Base-by-base conservation (phyloP, 2,329 filamentous ascomycete genomes). In the Exophiala spinifera region DNA sequence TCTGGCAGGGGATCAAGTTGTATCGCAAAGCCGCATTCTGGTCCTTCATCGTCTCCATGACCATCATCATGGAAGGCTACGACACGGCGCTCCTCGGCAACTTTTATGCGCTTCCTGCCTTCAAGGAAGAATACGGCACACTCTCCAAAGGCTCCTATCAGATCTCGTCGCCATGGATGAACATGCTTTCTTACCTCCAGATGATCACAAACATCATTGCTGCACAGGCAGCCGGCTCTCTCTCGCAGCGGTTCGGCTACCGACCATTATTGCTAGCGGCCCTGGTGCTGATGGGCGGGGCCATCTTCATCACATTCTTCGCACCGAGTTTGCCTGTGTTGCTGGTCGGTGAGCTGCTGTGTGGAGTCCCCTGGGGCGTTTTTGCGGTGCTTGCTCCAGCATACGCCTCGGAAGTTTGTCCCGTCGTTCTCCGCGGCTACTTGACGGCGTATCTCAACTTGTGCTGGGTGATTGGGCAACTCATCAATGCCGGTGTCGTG, bases 31-130 rank as follows among this genome's bases (percentile, higher is more conserved):
- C 90, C 19, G 85, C 94, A 53, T 79, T 76, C 20, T 96, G 89
- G 89, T 89, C 86, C 63, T 65, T 95, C 48, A 75, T 95, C 53
- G 91, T 96, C 70, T 91, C 87, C 15, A 91, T 88, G 0, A 90
- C 87, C 68, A 94, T 95, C 66, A 84, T 83, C 64, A 95, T 95
- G 91, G 90, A 95, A 71, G 89, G 89, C 25, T 95, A 92, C 74
- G 89, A 95, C 66, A 79, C 92, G 57, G 85, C 82, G 64, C 76
- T 95, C 49, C 83, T 94, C 64, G 89, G 86, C 75, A 91, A 91
- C 71, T 90, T 94, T 67, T 91, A 83, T 73, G 72, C 65, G 60
- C 73, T 74, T 49, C 63, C 64, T 1, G 65, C 69, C 46, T 75
- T 75, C 62, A 73, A 72, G 53, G 61, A 60, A 39, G 74, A 73